Evolutionary conservation across 2,329 filamentous ascomycete species (phyloP), one percentile per base, ranked within the genome.

Genomic region (Alternaria panax): DNA sequence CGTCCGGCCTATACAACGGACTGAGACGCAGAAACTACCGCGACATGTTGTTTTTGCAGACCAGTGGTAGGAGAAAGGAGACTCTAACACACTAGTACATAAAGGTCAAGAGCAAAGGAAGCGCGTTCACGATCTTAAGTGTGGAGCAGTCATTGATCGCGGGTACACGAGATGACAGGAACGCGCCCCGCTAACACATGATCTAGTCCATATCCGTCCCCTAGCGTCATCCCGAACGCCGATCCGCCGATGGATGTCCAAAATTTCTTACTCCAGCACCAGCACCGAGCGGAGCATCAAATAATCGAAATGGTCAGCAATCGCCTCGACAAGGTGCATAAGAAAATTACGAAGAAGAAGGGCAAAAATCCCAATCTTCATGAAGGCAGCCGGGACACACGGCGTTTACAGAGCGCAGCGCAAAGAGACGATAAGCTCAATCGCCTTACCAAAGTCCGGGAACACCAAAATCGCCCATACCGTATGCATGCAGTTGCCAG

Each of bases 261-360:
- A 75, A 74, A 65, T 67, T 73, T 70, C 60, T 50, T 61, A 55
- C 53, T 22, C 57, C 9, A 46, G 34, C 51, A 50, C 57, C 59
- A 45, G 58, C 48, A 54, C 40, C 51, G 55, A 60, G 54, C 50
- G 60, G 45, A 57, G 54, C 30, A 28, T 52, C n/a, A 40, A 45
- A 52, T 27, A 22, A 28, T 57, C 63, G 67, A 66, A 43, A 76
- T 77, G 75, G 69, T 72, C 42, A 74, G 71, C 63, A 90, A 88
- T 74, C 87, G 89, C 43, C 81, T 97, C 7, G 82, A 87, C 64
- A 98, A 97, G 77, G 91, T 95, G 20, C 87, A 91, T 64, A 98
- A 98, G 81, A 88, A 92, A 65, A 94, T 98, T 65, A 83, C 88
- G 32, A 97, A 96, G 82, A 97, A 97, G 85, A 88, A 90, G 67